phyloP scores from a whole-genome alignment of 75 land plant species.

The Cunninghamia lanceolata region DNA sequence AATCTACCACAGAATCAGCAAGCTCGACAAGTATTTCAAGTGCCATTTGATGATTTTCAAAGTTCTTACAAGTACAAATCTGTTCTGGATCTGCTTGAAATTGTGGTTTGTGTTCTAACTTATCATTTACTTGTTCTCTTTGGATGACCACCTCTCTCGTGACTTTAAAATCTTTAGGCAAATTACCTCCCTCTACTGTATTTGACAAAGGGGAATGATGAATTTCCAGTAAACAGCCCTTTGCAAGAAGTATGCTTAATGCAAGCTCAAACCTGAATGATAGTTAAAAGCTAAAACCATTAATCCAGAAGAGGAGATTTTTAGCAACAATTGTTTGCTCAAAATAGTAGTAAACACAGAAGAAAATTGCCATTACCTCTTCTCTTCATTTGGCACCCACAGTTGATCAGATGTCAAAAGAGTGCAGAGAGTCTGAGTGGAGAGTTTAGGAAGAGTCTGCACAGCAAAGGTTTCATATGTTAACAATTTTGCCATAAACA shows the following conservation, averaged over 20 bases:
- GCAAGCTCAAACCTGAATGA: conserved; percentile 88
- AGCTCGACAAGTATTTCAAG: conserved; percentile 52
- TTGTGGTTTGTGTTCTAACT: conserved; percentile 3
- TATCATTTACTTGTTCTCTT: conserved; percentile 1
- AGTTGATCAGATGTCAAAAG: conserved; percentile 91
- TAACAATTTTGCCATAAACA: neutral
- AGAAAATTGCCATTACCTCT: conserved; percentile 45
- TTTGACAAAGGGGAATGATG: conserved; percentile 21
- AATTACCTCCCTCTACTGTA: conserved; percentile 6
- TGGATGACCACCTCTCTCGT: neutral
- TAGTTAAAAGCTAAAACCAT: conserved; percentile 8
- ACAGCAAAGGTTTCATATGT: neutral
- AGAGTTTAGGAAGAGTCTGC: conserved; percentile 90
- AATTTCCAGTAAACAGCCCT: conserved; percentile 48
- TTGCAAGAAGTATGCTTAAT: conserved; percentile 60
- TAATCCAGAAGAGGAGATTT: neutral
- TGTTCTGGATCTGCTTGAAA: conserved; percentile 21
- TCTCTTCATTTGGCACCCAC: conserved; percentile 96
- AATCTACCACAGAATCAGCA: conserved; percentile 57
- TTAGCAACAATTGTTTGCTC: neutral
- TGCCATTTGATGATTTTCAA: conserved; percentile 26
- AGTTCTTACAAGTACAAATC: conserved; percentile 24
- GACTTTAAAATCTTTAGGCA: neutral
- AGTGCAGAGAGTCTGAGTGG: conserved; percentile 85
- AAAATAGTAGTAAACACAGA: conserved; percentile 1